A percentile compares a stretch with the other conserved stretches of the same genome.
These are phyloP conservation scores for Xenoacremonium recifei DNA, from an alignment of 2,329 filamentous ascomycete species.

Conservation along the genomic window DNA sequence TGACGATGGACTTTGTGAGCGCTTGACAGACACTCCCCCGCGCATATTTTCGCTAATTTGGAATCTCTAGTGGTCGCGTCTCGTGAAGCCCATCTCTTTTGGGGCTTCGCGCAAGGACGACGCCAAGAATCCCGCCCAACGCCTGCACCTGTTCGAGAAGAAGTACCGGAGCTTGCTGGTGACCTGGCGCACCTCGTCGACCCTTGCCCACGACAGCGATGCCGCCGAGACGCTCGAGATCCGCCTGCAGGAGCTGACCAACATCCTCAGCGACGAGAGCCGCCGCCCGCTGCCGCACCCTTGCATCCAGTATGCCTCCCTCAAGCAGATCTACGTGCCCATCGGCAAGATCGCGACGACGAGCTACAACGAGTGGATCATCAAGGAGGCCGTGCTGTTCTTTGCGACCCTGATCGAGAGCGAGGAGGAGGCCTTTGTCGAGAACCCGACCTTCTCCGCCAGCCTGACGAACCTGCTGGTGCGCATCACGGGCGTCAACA, in stretches of 20 bases:
- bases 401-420: slow-evolving; percentile 94
- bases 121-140: slow-evolving; percentile 61
- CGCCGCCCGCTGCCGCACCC: slow-evolving; percentile 86
- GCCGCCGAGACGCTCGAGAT: slow-evolving; percentile 62
- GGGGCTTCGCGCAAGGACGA: slow-evolving; percentile 56
- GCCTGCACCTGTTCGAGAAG: slow-evolving; percentile 65
- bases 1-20: slow-evolving; percentile 61
- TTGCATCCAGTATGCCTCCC: slow-evolving; percentile 83
- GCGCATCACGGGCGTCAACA: slow-evolving; percentile 72
- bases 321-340: slow-evolving; percentile 84
- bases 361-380: slow-evolving; percentile 80
- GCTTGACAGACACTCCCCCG: slow-evolving; percentile 9
- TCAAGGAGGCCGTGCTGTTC: slow-evolving; percentile 79
- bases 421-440: slow-evolving; percentile 92
- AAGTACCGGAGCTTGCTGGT: slow-evolving; percentile 64
- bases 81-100: slow-evolving; percentile 62
- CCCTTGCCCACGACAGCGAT: slow-evolving; percentile 58
- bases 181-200: slow-evolving; percentile 61
- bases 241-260: slow-evolving; percentile 62
- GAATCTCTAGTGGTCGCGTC: slow-evolving; percentile 65
- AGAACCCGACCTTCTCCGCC: slow-evolving; percentile 80
- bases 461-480: slow-evolving; percentile 85
- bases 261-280: slow-evolving; percentile 83
- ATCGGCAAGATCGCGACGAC: slow-evolving; percentile 86
- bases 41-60: slow-evolving; percentile 3